Evolutionary conservation across 768 basidiomycete genomes (phyloP), one percentile per base, ranked within the genome.

Genomic region (Tricholomella constricta): DNA sequence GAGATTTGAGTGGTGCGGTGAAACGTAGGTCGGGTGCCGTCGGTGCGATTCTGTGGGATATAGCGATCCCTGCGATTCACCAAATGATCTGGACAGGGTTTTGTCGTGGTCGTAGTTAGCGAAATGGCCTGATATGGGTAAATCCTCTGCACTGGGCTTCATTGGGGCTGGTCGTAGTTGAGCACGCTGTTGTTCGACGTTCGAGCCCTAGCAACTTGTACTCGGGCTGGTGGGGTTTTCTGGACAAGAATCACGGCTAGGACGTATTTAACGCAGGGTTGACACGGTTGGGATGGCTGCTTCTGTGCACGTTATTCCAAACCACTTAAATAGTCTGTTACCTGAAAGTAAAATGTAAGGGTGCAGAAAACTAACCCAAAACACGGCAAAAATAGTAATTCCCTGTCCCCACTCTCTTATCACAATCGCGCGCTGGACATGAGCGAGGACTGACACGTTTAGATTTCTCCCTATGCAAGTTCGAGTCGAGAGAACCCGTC

Each of bases 21-120:
- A 32, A n/a, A n/a, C 7, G 11, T 38, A 23, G 8, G 32, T 26
- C 25, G 23, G 14, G 11, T 23, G 27, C 31, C 22, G 36, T 7
- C 26, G 12, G 8, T 19, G 11, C 6, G 43, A 10, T 35, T n/a
- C 4, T 23, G 35, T 4, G 15, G 42, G 35, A 40, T 47, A 51
- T 11, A 44, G 36, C 1, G 19, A 36, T n/a, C 34, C 20, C 14
- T 52, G 51, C 23, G 45, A 52, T 52, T 19, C 41, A 23, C 14
- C 32, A n/a, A 27, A 8, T 26, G 40, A 52, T 32, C 34, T 23
- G 14, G 23, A 11, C 37, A n/a, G n/a, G 6, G 47, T 15, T n/a
- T 27, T 40, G 38, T 47, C 38, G 26, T 41, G 36, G 42, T 34
- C 35, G 29, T 47, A 52, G 27, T 56, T 35, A 32, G 31, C 12